Evolutionary conservation across 805 yeast genomes (phyloP).

Genomic region (Wickerhamiella hasegawae): DNA sequence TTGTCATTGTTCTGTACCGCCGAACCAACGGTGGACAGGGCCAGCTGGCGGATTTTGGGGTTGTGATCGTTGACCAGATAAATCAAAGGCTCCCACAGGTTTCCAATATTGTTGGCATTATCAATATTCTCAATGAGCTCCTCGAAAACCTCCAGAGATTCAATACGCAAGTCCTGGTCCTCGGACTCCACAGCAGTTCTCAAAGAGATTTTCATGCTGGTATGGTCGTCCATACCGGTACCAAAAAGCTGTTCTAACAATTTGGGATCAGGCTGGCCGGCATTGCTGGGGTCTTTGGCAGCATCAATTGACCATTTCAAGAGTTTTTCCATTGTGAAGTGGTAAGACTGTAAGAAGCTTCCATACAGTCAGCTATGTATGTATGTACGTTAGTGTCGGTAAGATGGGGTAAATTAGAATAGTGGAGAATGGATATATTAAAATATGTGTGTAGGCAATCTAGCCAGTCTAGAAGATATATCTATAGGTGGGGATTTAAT

Average conservation of each 20-base stretch:
- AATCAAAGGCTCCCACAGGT: constrained; percentile 66
- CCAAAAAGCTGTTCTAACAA: constrained; percentile 65
- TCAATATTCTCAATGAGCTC: constrained; percentile 87
- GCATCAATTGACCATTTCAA: constrained; percentile 84
- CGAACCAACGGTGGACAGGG: constrained; percentile 68
- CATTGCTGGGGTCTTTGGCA: constrained; percentile 39
- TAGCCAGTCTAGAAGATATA: too few relatives aligned
- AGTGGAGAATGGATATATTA: too few relatives aligned
- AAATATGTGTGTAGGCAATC: too few relatives aligned
- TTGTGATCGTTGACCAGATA: constrained; percentile 32
- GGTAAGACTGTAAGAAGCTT: neutral
- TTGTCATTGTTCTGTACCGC: constrained; percentile 84
- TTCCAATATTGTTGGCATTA: constrained; percentile 84
- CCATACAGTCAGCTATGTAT: neutral
- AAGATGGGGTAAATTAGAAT: too few relatives aligned
- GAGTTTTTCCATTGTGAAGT: constrained; percentile 61
- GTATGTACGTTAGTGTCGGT: neutral
- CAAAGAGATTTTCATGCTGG: constrained; percentile 70
- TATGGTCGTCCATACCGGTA: constrained; percentile 62
- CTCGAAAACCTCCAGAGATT: constrained; percentile 81
- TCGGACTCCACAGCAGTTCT: constrained; percentile 39
- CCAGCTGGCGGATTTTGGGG: constrained; percentile 34
- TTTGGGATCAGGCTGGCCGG: constrained; percentile 58
- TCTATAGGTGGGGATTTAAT: too few relatives aligned
- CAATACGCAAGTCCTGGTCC: constrained; percentile 43